A percentile compares a stretch with the other conserved stretches of the same genome.
Conservation (phyloP, 1,139 yeast genomes). For the Geotrichum europaeum region DNA sequence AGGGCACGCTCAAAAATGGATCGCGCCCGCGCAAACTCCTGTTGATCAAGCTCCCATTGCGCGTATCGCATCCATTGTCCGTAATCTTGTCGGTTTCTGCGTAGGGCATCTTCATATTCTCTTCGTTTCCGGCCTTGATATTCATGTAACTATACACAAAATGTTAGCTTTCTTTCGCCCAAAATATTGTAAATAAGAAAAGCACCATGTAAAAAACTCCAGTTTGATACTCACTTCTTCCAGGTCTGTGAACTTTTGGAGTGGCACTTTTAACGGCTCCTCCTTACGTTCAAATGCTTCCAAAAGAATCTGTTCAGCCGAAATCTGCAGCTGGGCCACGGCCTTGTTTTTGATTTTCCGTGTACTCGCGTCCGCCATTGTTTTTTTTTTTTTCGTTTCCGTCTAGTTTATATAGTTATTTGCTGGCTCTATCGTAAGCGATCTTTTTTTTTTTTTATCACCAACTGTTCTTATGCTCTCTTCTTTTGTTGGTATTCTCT, state of each 20-base stretch:
- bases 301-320: conserved; percentile 51
- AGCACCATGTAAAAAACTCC: not conserved
- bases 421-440: not conserved
- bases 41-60: conserved; percentile 75
- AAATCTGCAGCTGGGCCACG: conserved; percentile 46
- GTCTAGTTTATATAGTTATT: not conserved
- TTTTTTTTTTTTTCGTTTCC: not conserved
- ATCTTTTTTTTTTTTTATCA: not conserved
- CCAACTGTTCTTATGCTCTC: too few relatives aligned
- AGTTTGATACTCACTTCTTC: conserved; percentile 45
- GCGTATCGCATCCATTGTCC: conserved; percentile 95
- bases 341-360: conserved; percentile 38
- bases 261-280: conserved; percentile 40
- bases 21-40: conserved; percentile 69
- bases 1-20: conserved; percentile 86
- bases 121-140: conserved; percentile 68
- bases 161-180: not conserved
- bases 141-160: conserved; percentile 43
- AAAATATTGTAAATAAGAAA: not conserved
- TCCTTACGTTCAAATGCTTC: conserved; percentile 51
- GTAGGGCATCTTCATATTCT: conserved; percentile 79
- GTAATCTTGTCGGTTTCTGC: conserved; percentile 71
- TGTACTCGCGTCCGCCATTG: conserved; percentile 12
- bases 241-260: conserved; percentile 55
- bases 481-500: too few relatives aligned